phyloP scores from a whole-genome alignment of 2,329 filamentous ascomycete species.

The Penicillium sp. region DNA sequence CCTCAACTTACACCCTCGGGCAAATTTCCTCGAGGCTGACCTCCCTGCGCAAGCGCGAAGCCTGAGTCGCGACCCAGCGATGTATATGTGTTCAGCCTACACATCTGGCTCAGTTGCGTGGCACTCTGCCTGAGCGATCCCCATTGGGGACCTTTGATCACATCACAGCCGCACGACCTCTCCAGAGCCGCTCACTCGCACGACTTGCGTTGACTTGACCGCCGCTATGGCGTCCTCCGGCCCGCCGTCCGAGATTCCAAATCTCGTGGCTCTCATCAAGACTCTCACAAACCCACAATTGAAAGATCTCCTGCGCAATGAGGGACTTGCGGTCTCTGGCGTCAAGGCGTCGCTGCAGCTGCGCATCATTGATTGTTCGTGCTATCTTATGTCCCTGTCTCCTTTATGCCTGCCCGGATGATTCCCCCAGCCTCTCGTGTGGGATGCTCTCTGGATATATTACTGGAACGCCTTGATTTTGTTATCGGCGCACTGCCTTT shows the following conservation, averaged over 20 bases:
- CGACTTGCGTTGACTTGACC: not conserved
- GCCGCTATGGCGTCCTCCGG: slow-evolving; percentile 40
- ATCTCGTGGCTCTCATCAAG: slow-evolving; percentile 52
- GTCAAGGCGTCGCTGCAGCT: slow-evolving; percentile 81
- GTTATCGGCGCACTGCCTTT: not conserved
- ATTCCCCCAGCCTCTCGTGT: not conserved
- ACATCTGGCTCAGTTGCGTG: slow-evolving; percentile 25
- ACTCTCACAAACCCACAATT: slow-evolving; percentile 67
- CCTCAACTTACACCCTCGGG: not conserved
- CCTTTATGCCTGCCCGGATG: not conserved
- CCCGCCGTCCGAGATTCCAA: slow-evolving; percentile 44
- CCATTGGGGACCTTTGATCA: slow-evolving; percentile 9
- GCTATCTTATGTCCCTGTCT: slow-evolving; percentile 5
- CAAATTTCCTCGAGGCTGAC: not conserved
- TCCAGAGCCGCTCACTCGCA: not conserved
- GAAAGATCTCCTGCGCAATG: slow-evolving; percentile 72
- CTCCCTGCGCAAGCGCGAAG: not conserved
- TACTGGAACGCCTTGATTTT: not conserved
- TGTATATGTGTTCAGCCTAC: slow-evolving; percentile 30
- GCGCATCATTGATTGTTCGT: slow-evolving; percentile 77
- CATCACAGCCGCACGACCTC: not conserved
- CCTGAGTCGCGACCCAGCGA: slow-evolving; percentile 23
- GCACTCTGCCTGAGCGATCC: slow-evolving; percentile 24
- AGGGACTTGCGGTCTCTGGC: slow-evolving; percentile 75
- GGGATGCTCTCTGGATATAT: not conserved